phyloP scores from a whole-genome alignment of 306 rosid species.

The Herpetospermum pedunculosum region DNA sequence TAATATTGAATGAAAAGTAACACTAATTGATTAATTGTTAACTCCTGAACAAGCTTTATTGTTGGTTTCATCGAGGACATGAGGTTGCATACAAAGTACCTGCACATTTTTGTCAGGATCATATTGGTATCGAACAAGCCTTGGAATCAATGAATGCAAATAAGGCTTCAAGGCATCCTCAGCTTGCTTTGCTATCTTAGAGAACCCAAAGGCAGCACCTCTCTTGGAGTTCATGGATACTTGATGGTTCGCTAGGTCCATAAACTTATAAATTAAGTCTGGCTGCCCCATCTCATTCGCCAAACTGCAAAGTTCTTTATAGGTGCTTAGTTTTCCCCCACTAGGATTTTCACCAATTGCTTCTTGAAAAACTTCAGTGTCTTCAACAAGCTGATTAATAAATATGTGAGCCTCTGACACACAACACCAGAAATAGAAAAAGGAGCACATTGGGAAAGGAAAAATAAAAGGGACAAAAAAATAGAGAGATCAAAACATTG shows the following conservation, averaged over 20 bases:
- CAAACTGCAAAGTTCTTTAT: slow-evolving; percentile 88
- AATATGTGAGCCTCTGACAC: slow-evolving; percentile 6
- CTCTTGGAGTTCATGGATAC: slow-evolving; percentile 76
- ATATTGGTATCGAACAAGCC: slow-evolving; percentile 94
- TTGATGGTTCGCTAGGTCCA: slow-evolving; percentile 98
- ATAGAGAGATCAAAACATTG: slow-evolving; percentile 9
- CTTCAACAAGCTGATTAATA: slow-evolving; percentile 71
- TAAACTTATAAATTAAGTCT: slow-evolving; percentile 88
- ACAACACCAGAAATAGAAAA: neutral
- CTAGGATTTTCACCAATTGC: slow-evolving; percentile 61
- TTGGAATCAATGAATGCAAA: slow-evolving; percentile 59
- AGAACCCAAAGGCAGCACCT: slow-evolving; percentile 99
- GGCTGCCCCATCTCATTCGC: slow-evolving; percentile 99
- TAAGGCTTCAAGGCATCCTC: slow-evolving; percentile 91
- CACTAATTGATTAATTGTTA: neutral
- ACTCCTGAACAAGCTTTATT: neutral
- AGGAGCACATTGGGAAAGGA: slow-evolving; percentile 4
- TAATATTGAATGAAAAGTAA: neutral
- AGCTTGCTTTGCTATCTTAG: slow-evolving; percentile 92
- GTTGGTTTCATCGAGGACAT: neutral
- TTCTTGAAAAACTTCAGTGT: slow-evolving; percentile 84
- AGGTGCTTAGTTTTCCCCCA: slow-evolving; percentile 90
- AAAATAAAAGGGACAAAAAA: slow-evolving; percentile 7
- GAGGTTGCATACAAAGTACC: slow-evolving; percentile 29
- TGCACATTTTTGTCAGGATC: slow-evolving; percentile 99